phyloP scores from a whole-genome alignment of 176 grass and related monocot species.

The Alloteropsis semialata region DNA sequence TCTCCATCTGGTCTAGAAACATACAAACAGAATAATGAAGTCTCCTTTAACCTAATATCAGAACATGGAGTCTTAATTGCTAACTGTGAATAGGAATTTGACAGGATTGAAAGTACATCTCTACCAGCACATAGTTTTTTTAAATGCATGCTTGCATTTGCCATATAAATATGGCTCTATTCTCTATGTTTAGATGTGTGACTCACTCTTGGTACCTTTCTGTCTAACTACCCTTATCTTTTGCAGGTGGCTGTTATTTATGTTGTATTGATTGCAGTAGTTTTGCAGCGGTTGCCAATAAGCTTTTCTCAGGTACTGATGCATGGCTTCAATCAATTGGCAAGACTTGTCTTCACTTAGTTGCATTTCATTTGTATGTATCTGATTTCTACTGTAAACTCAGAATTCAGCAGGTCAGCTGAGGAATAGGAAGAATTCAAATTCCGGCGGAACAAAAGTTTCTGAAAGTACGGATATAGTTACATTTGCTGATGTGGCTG shows the following conservation, averaged over 20 bases:
- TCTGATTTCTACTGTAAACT: slow-evolving; percentile 37
- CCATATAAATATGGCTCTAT: not conserved
- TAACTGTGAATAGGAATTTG: not conserved
- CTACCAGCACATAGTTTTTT: slow-evolving; percentile 2
- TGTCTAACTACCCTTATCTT: slow-evolving; percentile 28
- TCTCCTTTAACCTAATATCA: not conserved
- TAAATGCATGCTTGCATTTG: slow-evolving; percentile 5
- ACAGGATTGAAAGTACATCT: not conserved
- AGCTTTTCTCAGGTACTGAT: slow-evolving; percentile 79
- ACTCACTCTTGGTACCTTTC: not conserved
- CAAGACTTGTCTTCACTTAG: not conserved
- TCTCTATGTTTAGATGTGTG: not conserved
- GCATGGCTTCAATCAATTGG: slow-evolving; percentile 18
- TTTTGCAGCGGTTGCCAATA: slow-evolving; percentile 78
- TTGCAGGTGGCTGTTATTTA: slow-evolving; percentile 93
- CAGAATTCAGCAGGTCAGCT: slow-evolving; percentile 92
- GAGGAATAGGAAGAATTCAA: slow-evolving; percentile 74
- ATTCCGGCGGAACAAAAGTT: slow-evolving; percentile 59
- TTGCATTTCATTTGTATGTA: slow-evolving; percentile 13
- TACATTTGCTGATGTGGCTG: slow-evolving; percentile 99
- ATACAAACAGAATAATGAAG: not conserved
- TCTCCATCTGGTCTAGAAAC: slow-evolving; percentile 9
- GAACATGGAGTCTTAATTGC: not conserved
- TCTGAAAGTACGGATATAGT: slow-evolving; percentile 74
- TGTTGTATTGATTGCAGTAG: slow-evolving; percentile 86